Conservation (phyloP, 805 yeast genomes). For the Maudiozyma barnettii region DNA sequence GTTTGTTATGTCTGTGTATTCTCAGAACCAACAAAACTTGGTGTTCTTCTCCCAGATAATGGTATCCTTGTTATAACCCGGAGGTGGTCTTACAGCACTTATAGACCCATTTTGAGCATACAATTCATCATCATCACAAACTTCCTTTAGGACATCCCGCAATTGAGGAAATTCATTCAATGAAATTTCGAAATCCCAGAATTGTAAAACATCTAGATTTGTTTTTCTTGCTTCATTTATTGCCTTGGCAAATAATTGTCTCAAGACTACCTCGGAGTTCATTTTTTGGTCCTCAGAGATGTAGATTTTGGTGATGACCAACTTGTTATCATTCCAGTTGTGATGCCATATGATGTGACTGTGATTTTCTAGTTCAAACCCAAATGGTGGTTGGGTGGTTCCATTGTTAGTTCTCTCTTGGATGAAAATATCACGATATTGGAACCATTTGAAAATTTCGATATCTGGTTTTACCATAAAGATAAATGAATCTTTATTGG, state of each 20-base stretch:
- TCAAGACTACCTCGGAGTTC: constrained; percentile 14
- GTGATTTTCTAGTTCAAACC: constrained; percentile 20
- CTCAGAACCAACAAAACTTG: constrained; percentile 43
- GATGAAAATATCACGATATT: constrained; percentile 30
- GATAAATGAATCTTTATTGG: constrained; percentile 17
- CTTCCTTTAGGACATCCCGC: constrained; percentile 10
- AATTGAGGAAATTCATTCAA: constrained; percentile 16
- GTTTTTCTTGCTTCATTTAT: constrained; percentile 28
- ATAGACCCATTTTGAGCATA: constrained; percentile 27
- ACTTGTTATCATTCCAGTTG: constrained; percentile 30
- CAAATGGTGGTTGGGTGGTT: constrained; percentile 19
- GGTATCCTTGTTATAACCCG: constrained; percentile 14
- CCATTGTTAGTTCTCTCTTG: constrained; percentile 16
- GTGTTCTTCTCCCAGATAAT: constrained; percentile 36
- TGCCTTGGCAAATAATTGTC: constrained; percentile 26
- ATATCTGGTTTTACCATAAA: constrained; percentile 32
- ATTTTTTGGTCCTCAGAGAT: constrained; percentile 7
- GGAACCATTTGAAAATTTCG: constrained; percentile 36
- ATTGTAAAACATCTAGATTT: constrained; percentile 20
- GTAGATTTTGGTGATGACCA: constrained; percentile 25
- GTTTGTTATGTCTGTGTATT: not conserved
- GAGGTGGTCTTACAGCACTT: constrained; percentile 34
- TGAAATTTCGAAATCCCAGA: constrained; percentile 37
- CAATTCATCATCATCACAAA: constrained; percentile 20
- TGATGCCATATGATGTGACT: constrained; percentile 39